Base-by-base conservation (phyloP, 495 filamentous ascomycete genomes). In the Lophium mytilinum region DNA sequence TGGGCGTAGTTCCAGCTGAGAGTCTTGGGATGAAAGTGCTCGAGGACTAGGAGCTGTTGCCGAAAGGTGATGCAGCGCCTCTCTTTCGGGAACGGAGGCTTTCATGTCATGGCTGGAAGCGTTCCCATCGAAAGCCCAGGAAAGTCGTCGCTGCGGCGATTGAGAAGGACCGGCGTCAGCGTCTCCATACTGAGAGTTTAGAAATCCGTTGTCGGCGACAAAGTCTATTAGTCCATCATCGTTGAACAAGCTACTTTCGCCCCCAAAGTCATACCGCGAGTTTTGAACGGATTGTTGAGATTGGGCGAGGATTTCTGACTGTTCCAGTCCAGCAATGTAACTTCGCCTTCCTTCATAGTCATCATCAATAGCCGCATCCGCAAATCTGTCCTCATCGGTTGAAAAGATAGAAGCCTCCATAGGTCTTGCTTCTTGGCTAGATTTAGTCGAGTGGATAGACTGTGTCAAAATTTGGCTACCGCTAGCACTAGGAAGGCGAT, bases 321-420 rank as follows among this genome's bases (percentile, higher is more conserved):
- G 18, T 9, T 48, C 45, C 7, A 21, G 19, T 14, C 21, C 21
- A 30, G 45, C 15, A 36, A 52, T 53, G 21, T 41, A 37, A 43
- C 5, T 14, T 24, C 45, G 21, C 8, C 6, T 48, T n/a, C 33
- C 45, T 10, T 60, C 63, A 49, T 54, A 17, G 8, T 58, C 59
- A n/a, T 62, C 63, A 17, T 64, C 63, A 7, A 52, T 57, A 48
- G 39, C 50, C 9, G 61, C 64, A 57, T 67, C 65, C 1, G 65
- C 65, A 48, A 65, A 67, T 36, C 65, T 19, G 39, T 67, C 65
- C 7, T 60, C 58, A 39, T 67, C 65, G 9, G 36, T 37, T 36
- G 60, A 58, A 15, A 58, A 47, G 1, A 57, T 30, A 2, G 63
- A 66, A 9, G 55, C 43, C 17, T 45, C 34, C 21, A 62, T 37